Evolutionary conservation across 768 basidiomycete genomes (phyloP).

Genomic region (Hygrophoropsis aurantiaca): DNA sequence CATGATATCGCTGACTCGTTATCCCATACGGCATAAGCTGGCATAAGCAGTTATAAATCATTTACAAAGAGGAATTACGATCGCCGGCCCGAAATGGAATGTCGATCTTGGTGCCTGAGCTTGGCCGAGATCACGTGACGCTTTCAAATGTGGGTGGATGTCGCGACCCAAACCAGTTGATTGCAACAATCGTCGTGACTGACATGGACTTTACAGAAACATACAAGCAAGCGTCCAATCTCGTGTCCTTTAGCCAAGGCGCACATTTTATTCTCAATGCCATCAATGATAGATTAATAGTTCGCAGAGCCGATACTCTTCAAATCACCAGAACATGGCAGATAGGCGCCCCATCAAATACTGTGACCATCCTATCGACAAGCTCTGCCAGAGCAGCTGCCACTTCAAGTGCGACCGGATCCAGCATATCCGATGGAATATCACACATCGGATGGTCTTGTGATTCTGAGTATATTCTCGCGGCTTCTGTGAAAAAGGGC

Average conservation of each 20-base stretch:
- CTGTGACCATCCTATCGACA: slow-evolving; percentile 42
- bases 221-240: slow-evolving; percentile 69
- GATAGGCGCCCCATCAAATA: slow-evolving; percentile 54
- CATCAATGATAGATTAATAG: slow-evolving; percentile 73
- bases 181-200: neutral
- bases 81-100: too few relatives aligned
- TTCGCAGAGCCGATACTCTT: slow-evolving; percentile 82
- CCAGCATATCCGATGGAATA: slow-evolving; percentile 38
- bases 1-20: too few relatives aligned
- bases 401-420: slow-evolving; percentile 20
- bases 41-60: too few relatives aligned
- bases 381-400: slow-evolving; percentile 22
- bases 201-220: slow-evolving; percentile 86
- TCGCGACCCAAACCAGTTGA: too few relatives aligned
- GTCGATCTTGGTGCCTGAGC: too few relatives aligned
- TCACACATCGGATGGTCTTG: slow-evolving; percentile 83
- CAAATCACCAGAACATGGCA: slow-evolving; percentile 82
- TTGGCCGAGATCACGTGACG: too few relatives aligned
- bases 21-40: too few relatives aligned
- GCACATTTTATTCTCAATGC: slow-evolving; percentile 85
- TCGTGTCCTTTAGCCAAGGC: slow-evolving; percentile 83
- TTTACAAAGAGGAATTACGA: too few relatives aligned
- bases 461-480: slow-evolving; percentile 85
- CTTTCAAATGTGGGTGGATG: too few relatives aligned
- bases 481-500: slow-evolving; percentile 70